These are phyloP conservation scores for Orbilia ellipsospora DNA, from an alignment of 2,329 filamentous ascomycete genomes.

Conservation along the genomic window DNA sequence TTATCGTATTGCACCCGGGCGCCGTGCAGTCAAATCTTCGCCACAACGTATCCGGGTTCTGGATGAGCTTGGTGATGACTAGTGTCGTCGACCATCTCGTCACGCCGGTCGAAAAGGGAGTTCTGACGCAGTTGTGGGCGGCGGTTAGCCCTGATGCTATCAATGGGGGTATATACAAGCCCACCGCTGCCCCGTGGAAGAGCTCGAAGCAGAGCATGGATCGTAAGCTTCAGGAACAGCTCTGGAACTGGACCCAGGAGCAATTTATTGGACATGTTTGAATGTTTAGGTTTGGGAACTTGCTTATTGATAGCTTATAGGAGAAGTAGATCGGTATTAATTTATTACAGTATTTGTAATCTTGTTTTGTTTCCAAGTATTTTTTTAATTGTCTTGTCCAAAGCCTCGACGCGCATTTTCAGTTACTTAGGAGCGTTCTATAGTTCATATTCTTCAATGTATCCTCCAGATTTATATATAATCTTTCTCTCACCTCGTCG, in stretches of 20 bases:
- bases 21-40: slow-evolving; percentile 60
- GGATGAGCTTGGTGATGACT: slow-evolving; percentile 10
- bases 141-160: slow-evolving; percentile 57
- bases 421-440: not conserved
- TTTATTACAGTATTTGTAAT: too few relatives aligned
- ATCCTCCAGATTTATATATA: not conserved
- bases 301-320: too few relatives aligned
- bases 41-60: slow-evolving; percentile 52
- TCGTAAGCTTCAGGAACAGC: slow-evolving; percentile 60
- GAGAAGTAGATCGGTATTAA: too few relatives aligned
- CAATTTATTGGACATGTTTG: slow-evolving; percentile 51
- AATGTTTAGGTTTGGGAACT: not conserved
- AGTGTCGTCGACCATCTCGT: slow-evolving; percentile 1
- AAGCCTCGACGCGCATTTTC: too few relatives aligned
- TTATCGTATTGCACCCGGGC: slow-evolving; percentile 67
- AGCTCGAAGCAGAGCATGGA: slow-evolving; percentile 58
- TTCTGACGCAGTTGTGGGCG: slow-evolving; percentile 61
- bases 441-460: slow-evolving; percentile 5
- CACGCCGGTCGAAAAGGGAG: slow-evolving; percentile 59
- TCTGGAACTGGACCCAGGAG: slow-evolving; percentile 64
- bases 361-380: too few relatives aligned
- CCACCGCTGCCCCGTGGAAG: slow-evolving; percentile 58
- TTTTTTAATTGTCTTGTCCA: too few relatives aligned
- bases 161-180: slow-evolving; percentile 60
- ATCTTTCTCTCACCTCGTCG: slow-evolving; percentile 8